Evolutionary conservation across 768 basidiomycete species (phyloP), one percentile per base, ranked within the genome.

Genomic region (Imleria badia): DNA sequence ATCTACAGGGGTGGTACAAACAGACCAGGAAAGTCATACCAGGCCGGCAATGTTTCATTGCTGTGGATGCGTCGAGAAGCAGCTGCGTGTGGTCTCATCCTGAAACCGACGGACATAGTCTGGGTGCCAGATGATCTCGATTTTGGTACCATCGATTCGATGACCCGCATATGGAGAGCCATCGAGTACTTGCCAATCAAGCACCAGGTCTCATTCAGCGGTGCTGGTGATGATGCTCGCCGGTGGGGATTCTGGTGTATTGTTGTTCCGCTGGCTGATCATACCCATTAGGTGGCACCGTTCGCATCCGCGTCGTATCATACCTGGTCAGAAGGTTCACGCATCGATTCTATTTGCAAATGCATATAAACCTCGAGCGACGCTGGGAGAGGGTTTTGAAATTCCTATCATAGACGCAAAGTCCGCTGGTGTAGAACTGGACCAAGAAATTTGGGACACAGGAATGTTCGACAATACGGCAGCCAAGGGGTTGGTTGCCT

Each of bases 71-170:
- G 26, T 26, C 56, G 51, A 15, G 67, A 71, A 46, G 68, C 70
- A 4, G 14, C 49, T 1, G 46, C 41, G 3, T 49, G 31, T 12
- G 68, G 70, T 20, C 59, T 71, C 0, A 51, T 41, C 2, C 51
- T 71, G 31, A 52, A 55, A 5, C 57, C 59, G n/a, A 55, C 53
- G 45, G 60, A 60, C 33, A 35, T 60, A 30, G 53, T 55, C n/a
- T 60, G 57, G 57, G 43, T 59, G 5, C 60, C 60, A 5, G 56
- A 55, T 11, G 60, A 61, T 33, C 38, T 61, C 13, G 54, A 61
- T 31, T 59, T 51, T 13, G 60, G 60, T 7, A 55, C 33, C n/a
- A 52, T 19, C 34, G 11, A 61, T n/a, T 61, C 60, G 6, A 59
- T 61, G 57, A 38, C 30, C 22, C 1, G 17, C 3, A 9, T 20